Conservation (phyloP, 768 basidiomycete species). For the Phaeotremella fagi region DNA sequence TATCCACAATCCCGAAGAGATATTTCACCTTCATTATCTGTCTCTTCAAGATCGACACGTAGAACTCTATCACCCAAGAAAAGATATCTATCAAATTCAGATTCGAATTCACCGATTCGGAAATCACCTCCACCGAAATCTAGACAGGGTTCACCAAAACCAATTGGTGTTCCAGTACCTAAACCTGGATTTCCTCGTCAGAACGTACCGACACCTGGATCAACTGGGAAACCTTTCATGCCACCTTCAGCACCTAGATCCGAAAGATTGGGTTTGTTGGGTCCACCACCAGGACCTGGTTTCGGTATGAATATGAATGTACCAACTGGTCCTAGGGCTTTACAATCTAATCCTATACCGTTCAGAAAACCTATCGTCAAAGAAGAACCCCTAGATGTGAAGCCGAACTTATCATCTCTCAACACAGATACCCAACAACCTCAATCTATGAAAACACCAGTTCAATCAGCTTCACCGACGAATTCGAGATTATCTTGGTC, state of each 20-base stretch:
- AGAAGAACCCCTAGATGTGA: not conserved
- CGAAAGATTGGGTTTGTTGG: constrained; percentile 10
- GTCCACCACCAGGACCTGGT: not conserved
- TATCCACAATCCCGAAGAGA: constrained; percentile 11
- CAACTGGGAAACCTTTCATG: not conserved
- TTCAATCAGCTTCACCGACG: not conserved
- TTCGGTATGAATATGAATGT: not conserved
- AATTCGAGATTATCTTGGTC: constrained; percentile 28
- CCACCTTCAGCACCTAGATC: constrained; percentile 31
- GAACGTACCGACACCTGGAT: no score
- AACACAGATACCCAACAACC: not conserved
- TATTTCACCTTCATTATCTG: constrained; percentile 14
- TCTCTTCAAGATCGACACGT: constrained; percentile 1
- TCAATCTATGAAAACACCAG: not conserved
- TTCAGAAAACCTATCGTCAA: not conserved
- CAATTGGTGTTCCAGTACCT: no score
- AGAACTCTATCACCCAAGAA: constrained; percentile 1
- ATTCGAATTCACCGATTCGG: no score
- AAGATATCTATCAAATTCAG: no score
- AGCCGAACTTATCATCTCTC: not conserved
- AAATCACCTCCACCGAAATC: no score
- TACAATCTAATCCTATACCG: no score
- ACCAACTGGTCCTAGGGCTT: not conserved
- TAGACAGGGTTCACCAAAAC: no score
- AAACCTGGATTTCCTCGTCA: no score